phyloP scores from a whole-genome alignment of 1,284 basidiomycete species.

The Peniophora sp. region DNA sequence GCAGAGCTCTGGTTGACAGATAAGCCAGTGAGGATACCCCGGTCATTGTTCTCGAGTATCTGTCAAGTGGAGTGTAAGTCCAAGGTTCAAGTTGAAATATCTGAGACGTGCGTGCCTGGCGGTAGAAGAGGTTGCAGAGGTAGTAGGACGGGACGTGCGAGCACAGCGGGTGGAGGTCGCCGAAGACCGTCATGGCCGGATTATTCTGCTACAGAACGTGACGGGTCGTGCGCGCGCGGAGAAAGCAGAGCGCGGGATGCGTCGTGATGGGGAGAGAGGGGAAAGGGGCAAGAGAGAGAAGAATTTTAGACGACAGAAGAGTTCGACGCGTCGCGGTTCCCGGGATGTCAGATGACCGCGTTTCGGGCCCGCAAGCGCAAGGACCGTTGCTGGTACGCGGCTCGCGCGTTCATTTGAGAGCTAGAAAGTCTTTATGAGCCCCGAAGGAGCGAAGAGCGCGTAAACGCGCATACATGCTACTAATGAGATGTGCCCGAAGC shows the following conservation, averaged over 20 bases:
- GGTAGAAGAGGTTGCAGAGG: conserved; percentile 69
- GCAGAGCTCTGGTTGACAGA: conserved; percentile 36
- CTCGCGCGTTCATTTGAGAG: too few species aligned
- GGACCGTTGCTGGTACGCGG: too few species aligned
- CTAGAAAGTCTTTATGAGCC: too few species aligned
- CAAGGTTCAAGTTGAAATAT: conserved; percentile 3
- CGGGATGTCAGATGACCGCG: too few species aligned
- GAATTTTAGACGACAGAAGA: too few species aligned
- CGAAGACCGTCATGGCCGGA: conserved; percentile 42
- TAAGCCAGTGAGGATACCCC: conserved; percentile 25
- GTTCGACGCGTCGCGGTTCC: too few species aligned
- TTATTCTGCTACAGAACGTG: conserved; percentile 5
- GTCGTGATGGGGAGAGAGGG: background rate
- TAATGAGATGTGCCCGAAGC: too few species aligned
- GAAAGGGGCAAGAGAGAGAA: too few species aligned
- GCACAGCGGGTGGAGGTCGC: conserved; percentile 54
- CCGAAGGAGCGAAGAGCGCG: too few species aligned
- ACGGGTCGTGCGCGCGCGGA: conserved; percentile 1
- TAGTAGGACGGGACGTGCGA: conserved; percentile 52
- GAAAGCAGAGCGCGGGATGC: background rate
- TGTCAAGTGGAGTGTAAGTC: conserved; percentile 7
- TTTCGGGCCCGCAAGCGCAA: too few species aligned
- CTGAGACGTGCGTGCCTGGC: conserved; percentile 30
- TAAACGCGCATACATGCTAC: too few species aligned
- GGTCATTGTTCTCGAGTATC: conserved; percentile 27